Percentiles rank a stretch among this genome's conserved stretches.
Conservation (phyloP, 805 yeast genomes). For the Pichia paraexigua region DNA sequence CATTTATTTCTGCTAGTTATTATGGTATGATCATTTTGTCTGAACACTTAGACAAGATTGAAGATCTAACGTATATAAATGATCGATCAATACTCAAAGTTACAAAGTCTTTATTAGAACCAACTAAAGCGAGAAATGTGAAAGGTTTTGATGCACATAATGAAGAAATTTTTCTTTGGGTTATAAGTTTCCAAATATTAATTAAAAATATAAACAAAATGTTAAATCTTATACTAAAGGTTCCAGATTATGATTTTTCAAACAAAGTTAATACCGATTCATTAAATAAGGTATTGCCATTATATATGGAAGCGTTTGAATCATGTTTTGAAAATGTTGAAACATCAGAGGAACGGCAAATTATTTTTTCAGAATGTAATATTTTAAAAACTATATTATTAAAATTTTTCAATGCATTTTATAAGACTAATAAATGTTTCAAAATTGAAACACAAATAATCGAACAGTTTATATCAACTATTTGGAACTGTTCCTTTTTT, state of each 20-base stretch:
- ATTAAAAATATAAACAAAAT: constrained; percentile 29
- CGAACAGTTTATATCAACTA: constrained; percentile 35
- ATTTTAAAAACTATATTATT: constrained; percentile 26
- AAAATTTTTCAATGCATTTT: constrained; percentile 35
- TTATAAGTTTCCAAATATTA: constrained; percentile 38
- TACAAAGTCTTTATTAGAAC: constrained; percentile 43
- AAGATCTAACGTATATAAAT: constrained; percentile 31
- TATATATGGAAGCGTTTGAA: constrained; percentile 34
- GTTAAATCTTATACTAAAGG: constrained; percentile 15
- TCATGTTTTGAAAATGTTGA: constrained; percentile 32
- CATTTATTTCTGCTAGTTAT: constrained; percentile 54
- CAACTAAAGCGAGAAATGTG: constrained; percentile 34
- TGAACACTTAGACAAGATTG: constrained; percentile 26
- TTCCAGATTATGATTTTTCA: not conserved
- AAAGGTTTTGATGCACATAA: not conserved
- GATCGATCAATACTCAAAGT: constrained; percentile 41
- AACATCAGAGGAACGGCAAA: not conserved
- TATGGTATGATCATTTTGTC: constrained; percentile 36
- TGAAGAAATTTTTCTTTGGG: constrained; percentile 41
- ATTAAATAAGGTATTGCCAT: constrained; percentile 29
- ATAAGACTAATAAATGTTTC: not conserved
- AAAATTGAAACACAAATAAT: constrained; percentile 23
- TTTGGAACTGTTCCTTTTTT: constrained; percentile 54
- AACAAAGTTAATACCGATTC: constrained; percentile 12
- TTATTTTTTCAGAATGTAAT: constrained; percentile 27